Percentiles rank a stretch among this genome's conserved stretches.
These are phyloP conservation scores for Colletotrichum sp. DNA, from an alignment of 2,329 filamentous ascomycete genomes.

Conservation along the genomic window DNA sequence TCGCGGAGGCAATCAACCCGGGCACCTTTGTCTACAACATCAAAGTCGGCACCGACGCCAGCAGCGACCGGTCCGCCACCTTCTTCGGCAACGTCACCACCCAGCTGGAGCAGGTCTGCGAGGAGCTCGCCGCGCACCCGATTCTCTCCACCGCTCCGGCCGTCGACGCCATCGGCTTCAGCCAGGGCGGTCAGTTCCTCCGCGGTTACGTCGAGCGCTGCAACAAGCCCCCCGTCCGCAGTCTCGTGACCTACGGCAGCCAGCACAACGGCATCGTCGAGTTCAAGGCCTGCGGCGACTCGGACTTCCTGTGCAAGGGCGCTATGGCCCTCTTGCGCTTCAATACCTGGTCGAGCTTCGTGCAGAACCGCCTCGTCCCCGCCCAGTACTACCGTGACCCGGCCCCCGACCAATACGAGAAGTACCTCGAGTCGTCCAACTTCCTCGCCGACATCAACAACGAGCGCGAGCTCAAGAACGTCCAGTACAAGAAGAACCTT, in stretches of 20 bases:
- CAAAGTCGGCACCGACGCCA: conserved; percentile 69
- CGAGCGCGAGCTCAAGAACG: conserved; percentile 78
- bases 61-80: conserved; percentile 77
- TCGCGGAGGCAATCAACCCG: conserved; percentile 76
- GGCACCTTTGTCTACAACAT: conserved; percentile 86
- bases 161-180: conserved; percentile 92
- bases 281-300: conserved; percentile 74
- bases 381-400: conserved; percentile 93
- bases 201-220: conserved; percentile 89
- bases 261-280: conserved; percentile 92
- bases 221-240: conserved; percentile 75
- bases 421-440: conserved; percentile 81
- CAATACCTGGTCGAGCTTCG: conserved; percentile 80
- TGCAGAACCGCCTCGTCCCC: conserved; percentile 83
- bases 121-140: conserved; percentile 74
- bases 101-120: conserved; percentile 80
- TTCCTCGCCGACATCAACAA: conserved; percentile 98
- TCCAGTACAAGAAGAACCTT: conserved; percentile 74
- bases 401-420: conserved; percentile 61
- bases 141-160: conserved; percentile 83
- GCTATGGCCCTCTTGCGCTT: conserved; percentile 79
- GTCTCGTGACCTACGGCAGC: conserved; percentile 85
- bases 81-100: conserved; percentile 90
- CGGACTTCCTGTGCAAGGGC: conserved; percentile 81
- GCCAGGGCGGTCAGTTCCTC: conserved; percentile 96